These are phyloP conservation scores for Epichloe brachyelytri DNA, from an alignment of 2,329 filamentous ascomycete species.

Conservation along the genomic window DNA sequence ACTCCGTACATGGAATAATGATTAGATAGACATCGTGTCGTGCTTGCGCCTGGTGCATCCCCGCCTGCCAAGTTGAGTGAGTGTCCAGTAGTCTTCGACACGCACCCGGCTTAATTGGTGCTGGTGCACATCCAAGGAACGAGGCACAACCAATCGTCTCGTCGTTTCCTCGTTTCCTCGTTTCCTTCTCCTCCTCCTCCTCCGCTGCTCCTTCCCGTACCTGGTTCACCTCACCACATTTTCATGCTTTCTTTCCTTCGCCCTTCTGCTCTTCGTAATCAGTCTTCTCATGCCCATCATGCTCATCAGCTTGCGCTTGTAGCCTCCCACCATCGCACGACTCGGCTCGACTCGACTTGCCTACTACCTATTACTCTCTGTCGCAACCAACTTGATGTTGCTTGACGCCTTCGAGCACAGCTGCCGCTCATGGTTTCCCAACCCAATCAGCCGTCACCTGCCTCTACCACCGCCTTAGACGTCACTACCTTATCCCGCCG, in stretches of 20 bases:
- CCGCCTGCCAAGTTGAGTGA: too few relatives aligned
- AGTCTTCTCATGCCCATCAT: too few relatives aligned
- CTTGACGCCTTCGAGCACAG: background rate
- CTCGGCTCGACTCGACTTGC: background rate
- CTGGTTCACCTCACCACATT: background rate
- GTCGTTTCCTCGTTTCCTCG: background rate
- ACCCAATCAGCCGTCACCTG: slow-evolving; percentile 29
- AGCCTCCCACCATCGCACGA: background rate
- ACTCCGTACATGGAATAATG: too few relatives aligned
- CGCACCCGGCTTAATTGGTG: background rate
- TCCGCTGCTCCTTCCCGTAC: background rate
- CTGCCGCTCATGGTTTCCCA: slow-evolving; percentile 47
- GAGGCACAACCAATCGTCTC: background rate
- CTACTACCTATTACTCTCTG: background rate
- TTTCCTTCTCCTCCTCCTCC: too few relatives aligned
- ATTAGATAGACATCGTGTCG: too few relatives aligned
- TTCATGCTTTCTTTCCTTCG: too few relatives aligned
- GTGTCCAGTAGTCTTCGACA: background rate
- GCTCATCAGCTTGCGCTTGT: background rate
- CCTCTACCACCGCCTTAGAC: slow-evolving; percentile 1
- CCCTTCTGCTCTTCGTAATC: too few relatives aligned
- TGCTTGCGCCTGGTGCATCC: too few relatives aligned
- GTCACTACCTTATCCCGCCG: slow-evolving; percentile 2
- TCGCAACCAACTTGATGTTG: background rate
- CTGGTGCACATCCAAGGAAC: background rate